A percentile compares a stretch with the other conserved stretches of the same genome.
phyloP scores from a whole-genome alignment of 2,329 filamentous ascomycete species.

The Boeremia exigua region DNA sequence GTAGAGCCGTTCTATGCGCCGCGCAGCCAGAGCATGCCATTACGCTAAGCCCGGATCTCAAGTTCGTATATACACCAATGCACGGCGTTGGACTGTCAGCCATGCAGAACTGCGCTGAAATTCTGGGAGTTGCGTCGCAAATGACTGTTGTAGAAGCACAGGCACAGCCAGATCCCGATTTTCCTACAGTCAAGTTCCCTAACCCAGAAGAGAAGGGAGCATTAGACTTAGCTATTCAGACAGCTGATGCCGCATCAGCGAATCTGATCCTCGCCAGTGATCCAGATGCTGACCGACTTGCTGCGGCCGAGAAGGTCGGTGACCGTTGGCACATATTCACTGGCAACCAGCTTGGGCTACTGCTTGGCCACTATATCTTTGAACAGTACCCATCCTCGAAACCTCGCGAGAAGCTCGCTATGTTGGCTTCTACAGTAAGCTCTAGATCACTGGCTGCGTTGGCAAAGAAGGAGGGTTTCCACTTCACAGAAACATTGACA shows the following conservation, averaged over 20 bases:
- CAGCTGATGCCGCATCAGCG: constrained; percentile 58
- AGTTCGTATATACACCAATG: constrained; percentile 64
- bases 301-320: constrained; percentile 64
- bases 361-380: constrained; percentile 64
- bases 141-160: constrained; percentile 59
- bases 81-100: constrained; percentile 61
- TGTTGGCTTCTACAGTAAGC: constrained; percentile 69
- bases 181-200: constrained; percentile 68
- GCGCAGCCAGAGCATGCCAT: constrained; percentile 35
- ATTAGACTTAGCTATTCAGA: constrained; percentile 63
- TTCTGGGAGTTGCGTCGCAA: constrained; percentile 49
- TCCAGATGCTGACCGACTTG: constrained; percentile 70
- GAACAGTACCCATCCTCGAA: constrained; percentile 52
- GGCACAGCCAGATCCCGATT: constrained; percentile 66
- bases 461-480: constrained; percentile 61
- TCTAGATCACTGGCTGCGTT: constrained; percentile 67
- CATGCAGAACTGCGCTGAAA: constrained; percentile 52
- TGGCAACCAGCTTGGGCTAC: constrained; percentile 68
- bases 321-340: constrained; percentile 66
- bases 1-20: constrained; percentile 52
- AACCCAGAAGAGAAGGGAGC: constrained; percentile 71
- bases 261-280: constrained; percentile 67
- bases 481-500: constrained; percentile 67
- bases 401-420: constrained; percentile 54
- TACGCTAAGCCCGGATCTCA: constrained; percentile 35